Conservation (phyloP, 768 basidiomycete species). For the Gelatoporia subvermispora region DNA sequence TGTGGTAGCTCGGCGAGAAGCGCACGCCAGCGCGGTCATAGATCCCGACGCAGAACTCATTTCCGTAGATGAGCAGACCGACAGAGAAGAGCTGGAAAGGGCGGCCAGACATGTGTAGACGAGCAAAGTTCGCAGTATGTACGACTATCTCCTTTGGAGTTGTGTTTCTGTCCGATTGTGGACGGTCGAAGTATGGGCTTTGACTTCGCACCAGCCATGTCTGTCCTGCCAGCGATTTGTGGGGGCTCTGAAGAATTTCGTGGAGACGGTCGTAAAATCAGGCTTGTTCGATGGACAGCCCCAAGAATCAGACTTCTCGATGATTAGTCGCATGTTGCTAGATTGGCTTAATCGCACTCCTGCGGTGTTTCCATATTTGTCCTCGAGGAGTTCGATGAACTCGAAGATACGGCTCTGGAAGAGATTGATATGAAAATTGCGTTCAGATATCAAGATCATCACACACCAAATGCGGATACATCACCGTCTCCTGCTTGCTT, state of each 20-base stretch:
- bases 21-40: constrained; percentile 27
- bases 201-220: background rate
- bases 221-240: background rate
- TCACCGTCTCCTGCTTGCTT: background rate
- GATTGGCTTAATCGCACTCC: too few species aligned
- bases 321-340: too few species aligned
- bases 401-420: background rate
- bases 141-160: background rate
- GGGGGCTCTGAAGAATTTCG: background rate
- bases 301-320: background rate
- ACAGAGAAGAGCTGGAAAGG: constrained; percentile 28
- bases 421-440: background rate
- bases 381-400: background rate
- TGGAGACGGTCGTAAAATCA: background rate
- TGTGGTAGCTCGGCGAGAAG: constrained; percentile 21
- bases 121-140: constrained; percentile 23
- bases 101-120: constrained; percentile 18
- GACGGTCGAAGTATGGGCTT: background rate
- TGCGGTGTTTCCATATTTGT: too few species aligned
- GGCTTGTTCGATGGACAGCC: background rate
- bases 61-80: constrained; percentile 26
- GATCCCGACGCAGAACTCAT: constrained; percentile 25
- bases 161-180: background rate
- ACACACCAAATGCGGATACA: background rate
- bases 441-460: background rate